A percentile compares a stretch with the other conserved stretches of the same genome.
phyloP scores from a whole-genome alignment of 2,329 filamentous ascomycete species.

The Neobulgaria alba region DNA sequence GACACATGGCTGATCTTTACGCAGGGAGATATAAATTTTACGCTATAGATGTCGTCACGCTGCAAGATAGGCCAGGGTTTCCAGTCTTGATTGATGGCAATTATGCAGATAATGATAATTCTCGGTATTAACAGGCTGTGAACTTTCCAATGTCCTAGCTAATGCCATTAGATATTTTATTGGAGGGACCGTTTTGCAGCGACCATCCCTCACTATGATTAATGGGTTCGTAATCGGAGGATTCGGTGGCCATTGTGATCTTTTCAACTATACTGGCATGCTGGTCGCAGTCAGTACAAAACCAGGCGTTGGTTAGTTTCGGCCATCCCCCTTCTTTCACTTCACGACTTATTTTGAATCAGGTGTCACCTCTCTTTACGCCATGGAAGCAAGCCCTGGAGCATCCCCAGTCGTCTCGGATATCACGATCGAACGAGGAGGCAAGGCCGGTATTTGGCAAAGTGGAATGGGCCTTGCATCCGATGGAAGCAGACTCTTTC shows the following conservation, averaged over 20 bases:
- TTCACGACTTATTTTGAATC: not conserved
- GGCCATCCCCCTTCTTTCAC: not conserved
- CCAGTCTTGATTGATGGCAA: constrained; percentile 38
- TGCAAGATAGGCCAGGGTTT: constrained; percentile 32
- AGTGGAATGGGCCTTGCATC: constrained; percentile 30
- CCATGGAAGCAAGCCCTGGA: constrained; percentile 35
- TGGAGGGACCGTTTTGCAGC: constrained; percentile 38
- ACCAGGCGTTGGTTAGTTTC: constrained; percentile 24
- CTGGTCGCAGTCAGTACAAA: constrained; percentile 28
- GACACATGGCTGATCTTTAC: not conserved
- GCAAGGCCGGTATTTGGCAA: constrained; percentile 33
- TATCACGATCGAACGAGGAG: constrained; percentile 30
- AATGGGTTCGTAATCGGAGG: constrained; percentile 36
- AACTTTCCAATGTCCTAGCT: not conserved
- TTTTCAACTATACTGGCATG: constrained; percentile 36
- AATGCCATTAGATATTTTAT: constrained; percentile 31
- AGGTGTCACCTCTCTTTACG: constrained; percentile 31
- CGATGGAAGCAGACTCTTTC: constrained; percentile 28
- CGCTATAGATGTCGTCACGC: constrained; percentile 30
- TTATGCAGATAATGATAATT: constrained; percentile 36
- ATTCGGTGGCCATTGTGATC: constrained; percentile 40
- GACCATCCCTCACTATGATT: constrained; percentile 33
- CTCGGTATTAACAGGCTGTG: too few species aligned
- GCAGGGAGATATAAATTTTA: constrained; percentile 25
- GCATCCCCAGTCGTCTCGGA: constrained; percentile 25